A percentile compares a stretch with the other conserved stretches of the same genome.
phyloP scores from a whole-genome alignment of 1,284 basidiomycete species.

The Taiwanofungus camphoratus region DNA sequence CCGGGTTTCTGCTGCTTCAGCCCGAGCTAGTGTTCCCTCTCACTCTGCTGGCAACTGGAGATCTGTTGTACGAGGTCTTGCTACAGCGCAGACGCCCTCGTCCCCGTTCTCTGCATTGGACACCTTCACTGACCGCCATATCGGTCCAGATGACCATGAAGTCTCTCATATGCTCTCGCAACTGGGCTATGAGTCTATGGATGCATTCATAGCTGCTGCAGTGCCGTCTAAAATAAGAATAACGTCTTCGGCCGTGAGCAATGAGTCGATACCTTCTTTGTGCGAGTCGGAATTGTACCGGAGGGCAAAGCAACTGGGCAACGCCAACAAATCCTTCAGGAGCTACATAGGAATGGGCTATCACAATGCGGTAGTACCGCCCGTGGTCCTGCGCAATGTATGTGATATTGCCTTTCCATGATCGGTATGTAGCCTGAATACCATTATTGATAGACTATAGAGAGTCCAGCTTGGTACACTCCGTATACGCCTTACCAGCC shows the following conservation, averaged over 20 bases:
- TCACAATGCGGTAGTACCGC: slow-evolving; percentile 89
- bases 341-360: slow-evolving; percentile 99
- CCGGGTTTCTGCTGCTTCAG: slow-evolving; percentile 29
- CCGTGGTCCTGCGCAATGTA: slow-evolving; percentile 90
- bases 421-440: neutral
- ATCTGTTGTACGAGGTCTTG: slow-evolving; percentile 36
- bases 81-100: slow-evolving; percentile 51
- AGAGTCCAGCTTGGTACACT: slow-evolving; percentile 98
- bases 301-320: slow-evolving; percentile 73
- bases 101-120: slow-evolving; percentile 79
- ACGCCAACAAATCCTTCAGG: slow-evolving; percentile 78
- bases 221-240: slow-evolving; percentile 81
- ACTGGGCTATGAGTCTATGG: slow-evolving; percentile 82
- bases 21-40: slow-evolving; percentile 13
- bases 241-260: slow-evolving; percentile 52
- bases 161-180: slow-evolving; percentile 72
- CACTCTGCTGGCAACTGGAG: slow-evolving; percentile 6
- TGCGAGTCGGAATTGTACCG: slow-evolving; percentile 84
- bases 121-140: slow-evolving; percentile 83
- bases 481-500: slow-evolving; percentile 95
- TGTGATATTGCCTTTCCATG: slow-evolving; percentile 20
- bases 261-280: slow-evolving; percentile 66
- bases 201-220: slow-evolving; percentile 77
- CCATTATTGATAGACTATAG: slow-evolving; percentile 72
- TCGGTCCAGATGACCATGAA: slow-evolving; percentile 81